Percentiles rank a stretch among this genome's conserved stretches.
phyloP scores from a whole-genome alignment of 2,329 filamentous ascomycete species.

The Neofusicoccum laricinum region DNA sequence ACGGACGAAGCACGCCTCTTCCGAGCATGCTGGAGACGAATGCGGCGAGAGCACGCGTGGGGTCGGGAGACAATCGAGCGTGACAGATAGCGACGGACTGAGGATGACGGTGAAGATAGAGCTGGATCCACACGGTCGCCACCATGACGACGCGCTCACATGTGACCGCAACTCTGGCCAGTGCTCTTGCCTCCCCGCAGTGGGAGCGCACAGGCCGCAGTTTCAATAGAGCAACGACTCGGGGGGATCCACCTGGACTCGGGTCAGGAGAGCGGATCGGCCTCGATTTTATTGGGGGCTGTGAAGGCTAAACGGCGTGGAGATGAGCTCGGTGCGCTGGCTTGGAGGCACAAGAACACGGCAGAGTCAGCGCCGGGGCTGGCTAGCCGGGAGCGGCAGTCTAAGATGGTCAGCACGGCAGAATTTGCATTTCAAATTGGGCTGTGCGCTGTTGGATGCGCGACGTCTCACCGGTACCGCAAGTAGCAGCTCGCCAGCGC shows the following conservation, averaged over 20 bases:
- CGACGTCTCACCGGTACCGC: conserved; percentile 1
- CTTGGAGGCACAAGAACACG: background rate
- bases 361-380: conserved; percentile 1
- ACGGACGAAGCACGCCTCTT: background rate
- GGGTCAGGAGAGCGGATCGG: background rate
- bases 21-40: background rate
- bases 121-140: background rate
- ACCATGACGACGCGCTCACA: background rate
- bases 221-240: conserved; percentile 7
- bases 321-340: background rate
- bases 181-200: background rate
- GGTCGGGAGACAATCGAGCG: background rate
- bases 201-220: background rate
- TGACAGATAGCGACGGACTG: background rate
- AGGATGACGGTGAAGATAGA: background rate
- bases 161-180: background rate
- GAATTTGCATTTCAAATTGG: background rate
- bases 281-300: background rate
- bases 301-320: background rate
- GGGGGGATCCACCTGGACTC: background rate
- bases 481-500: background rate
- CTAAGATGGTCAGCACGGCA: background rate
- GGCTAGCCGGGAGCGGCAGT: background rate
- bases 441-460: background rate
- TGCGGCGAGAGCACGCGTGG: background rate